A percentile compares a stretch with the other conserved stretches of the same genome.
These are phyloP conservation scores for Lasiosphaeriaceae sp. DNA, from an alignment of 495 filamentous ascomycete species.

Conservation along the genomic window DNA sequence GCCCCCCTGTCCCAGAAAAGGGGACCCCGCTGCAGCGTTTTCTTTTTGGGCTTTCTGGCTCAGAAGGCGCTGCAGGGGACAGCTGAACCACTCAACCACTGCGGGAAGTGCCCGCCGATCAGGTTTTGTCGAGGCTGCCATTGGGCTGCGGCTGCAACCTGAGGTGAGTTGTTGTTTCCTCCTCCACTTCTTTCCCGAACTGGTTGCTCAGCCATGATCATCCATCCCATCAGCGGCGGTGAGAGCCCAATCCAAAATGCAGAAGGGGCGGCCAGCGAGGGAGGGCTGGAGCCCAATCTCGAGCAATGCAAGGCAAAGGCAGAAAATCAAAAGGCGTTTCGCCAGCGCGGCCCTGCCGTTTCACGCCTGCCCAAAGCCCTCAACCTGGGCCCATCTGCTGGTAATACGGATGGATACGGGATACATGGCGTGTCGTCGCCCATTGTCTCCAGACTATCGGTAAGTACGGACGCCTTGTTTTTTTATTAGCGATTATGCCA, in stretches of 20 bases:
- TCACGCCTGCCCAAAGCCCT: constrained; percentile 2
- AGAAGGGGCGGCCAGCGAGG: not conserved
- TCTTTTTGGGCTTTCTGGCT: not conserved
- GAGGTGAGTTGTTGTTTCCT: not conserved
- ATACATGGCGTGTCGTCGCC: not conserved
- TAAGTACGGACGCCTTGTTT: not conserved
- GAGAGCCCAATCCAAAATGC: not conserved
- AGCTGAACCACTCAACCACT: not conserved
- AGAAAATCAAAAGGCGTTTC: not conserved
- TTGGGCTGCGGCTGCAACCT: not conserved
- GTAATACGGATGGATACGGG: too few relatives aligned
- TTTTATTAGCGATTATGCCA: not conserved
- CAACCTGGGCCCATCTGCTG: not conserved
- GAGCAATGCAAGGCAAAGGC: not conserved
- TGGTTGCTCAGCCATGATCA: too few relatives aligned
- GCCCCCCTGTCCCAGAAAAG: not conserved
- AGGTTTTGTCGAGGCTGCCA: not conserved
- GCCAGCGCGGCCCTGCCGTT: not conserved
- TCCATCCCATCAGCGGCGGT: not conserved
- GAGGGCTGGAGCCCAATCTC: not conserved
- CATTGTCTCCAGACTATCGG: not conserved
- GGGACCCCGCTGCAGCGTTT: not conserved
- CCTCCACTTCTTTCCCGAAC: not conserved
- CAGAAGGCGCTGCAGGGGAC: not conserved
- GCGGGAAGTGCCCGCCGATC: not conserved